Base-by-base conservation (phyloP, 1,284 basidiomycete genomes). In the Meripilus lineatus region DNA sequence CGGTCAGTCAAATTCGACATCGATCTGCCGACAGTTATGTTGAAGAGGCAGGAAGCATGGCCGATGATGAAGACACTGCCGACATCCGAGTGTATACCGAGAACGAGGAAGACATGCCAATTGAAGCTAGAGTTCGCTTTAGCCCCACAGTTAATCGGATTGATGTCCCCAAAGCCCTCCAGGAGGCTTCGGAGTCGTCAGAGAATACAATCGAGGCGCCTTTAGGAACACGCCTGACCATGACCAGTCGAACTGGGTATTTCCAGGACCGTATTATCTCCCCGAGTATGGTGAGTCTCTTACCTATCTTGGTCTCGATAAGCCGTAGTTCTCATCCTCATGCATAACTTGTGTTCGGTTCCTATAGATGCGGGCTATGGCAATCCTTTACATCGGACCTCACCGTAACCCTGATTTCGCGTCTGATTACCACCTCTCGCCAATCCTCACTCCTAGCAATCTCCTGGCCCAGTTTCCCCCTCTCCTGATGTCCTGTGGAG, bases 301-400 rank as follows among this genome's bases (percentile, higher is more conserved):
- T n/a, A 44, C 40, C 39, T 47, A 17, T 28, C 17, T 38, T 47
- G 15, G 20, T n/a, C 20, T 28, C 38, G 26, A 23, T 28, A 23
- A 17, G 21, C 38, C 22, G 22, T 32, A 21, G 20, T 35, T 32
- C 25, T 42, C 28, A 32, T 25, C 23, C 24, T 34, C 32, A 22
- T 14, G 28, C n/a, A n/a, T 6, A 23, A 30, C 18, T 26, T 33
- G 10, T 18, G 32, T n/a, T n/a, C n/a, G 28, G 17, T 33, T 17
- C n/a, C n/a, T n/a, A 33, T 53, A 95, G 93, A 95, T 97, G 89
- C 88, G 95, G 33, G 93, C 94, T 1, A 98, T 98, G 94, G 93
- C 94, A 1, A 94, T 98, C 56, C 72, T 97, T 46, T 98, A 98
- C 67, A 87, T 98, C 50, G 95, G 95, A 1, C 93, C 94, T 0